These are phyloP conservation scores for Anisodus acutangulus DNA, from an alignment of 257 asterid genomes.

Conservation along the genomic window DNA sequence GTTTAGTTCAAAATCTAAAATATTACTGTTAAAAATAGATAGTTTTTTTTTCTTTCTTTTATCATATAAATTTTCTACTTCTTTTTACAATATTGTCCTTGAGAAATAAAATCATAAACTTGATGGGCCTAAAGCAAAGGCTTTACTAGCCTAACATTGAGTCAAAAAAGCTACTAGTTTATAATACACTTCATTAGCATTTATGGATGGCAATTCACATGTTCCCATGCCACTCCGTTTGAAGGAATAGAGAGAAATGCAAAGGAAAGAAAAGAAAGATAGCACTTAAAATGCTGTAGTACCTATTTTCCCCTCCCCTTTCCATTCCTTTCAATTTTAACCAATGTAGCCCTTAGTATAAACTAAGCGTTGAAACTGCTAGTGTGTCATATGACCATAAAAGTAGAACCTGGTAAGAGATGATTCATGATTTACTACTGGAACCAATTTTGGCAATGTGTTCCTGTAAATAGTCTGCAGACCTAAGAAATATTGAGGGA, in stretches of 20 bases:
- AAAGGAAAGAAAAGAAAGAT: not conserved
- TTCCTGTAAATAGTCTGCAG: not conserved
- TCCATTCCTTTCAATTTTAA: not conserved
- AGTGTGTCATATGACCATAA: not conserved
- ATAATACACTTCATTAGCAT: not conserved
- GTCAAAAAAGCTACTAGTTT: too few relatives aligned
- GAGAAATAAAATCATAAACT: too few relatives aligned
- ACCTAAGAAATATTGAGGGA: not conserved
- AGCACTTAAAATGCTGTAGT: not conserved
- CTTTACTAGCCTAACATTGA: too few relatives aligned
- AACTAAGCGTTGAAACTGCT: too few relatives aligned
- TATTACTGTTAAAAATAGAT: too few relatives aligned
- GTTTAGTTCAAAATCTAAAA: too few relatives aligned
- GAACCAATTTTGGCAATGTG: not conserved
- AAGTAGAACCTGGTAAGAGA: not conserved
- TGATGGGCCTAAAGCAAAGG: too few relatives aligned
- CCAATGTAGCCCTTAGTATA: not conserved
- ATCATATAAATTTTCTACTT: too few relatives aligned
- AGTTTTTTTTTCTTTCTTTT: too few relatives aligned
- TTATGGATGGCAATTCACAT: not conserved
- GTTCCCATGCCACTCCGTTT: not conserved
- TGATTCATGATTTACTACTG: not conserved
- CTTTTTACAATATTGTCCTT: too few relatives aligned
- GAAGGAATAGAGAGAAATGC: not conserved
- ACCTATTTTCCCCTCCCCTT: not conserved